phyloP scores from a whole-genome alignment of 768 basidiomycete species.

The Hydnum rufescens region DNA sequence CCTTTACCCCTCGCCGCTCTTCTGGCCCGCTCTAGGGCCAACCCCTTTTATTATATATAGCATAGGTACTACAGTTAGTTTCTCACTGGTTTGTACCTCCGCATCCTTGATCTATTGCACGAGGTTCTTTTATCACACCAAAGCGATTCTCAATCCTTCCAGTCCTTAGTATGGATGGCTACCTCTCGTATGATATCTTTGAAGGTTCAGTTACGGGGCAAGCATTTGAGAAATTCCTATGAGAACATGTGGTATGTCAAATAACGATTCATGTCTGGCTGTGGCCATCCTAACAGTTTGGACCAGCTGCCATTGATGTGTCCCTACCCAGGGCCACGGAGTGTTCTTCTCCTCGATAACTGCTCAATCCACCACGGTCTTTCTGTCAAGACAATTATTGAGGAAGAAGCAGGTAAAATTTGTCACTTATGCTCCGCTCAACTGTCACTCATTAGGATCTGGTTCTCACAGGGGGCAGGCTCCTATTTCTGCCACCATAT shows the following conservation, averaged over 20 bases:
- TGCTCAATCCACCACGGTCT: slow-evolving; percentile 3
- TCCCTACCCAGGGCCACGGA: slow-evolving; percentile 4
- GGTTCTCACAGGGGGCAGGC: slow-evolving; percentile 1
- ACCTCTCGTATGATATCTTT: slow-evolving; percentile 1
- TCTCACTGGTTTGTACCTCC: no score
- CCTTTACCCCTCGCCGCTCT: no score
- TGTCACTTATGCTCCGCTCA: background rate
- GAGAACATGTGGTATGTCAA: background rate
- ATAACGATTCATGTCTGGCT: background rate
- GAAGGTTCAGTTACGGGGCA: slow-evolving; percentile 3
- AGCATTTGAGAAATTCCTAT: slow-evolving; percentile 2
- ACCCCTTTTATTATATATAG: no score
- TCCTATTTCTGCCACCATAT: slow-evolving; percentile 9
- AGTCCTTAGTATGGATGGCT: slow-evolving; percentile 3
- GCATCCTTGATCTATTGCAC: no score
- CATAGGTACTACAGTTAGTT: no score
- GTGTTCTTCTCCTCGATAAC: slow-evolving; percentile 10
- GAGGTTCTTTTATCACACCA: background rate
- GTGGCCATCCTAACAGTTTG: background rate
- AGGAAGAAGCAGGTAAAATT: slow-evolving; percentile 2
- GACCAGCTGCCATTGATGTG: slow-evolving; percentile 2
- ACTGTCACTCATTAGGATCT: background rate
- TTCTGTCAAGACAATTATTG: slow-evolving; percentile 2
- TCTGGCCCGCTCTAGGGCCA: no score
- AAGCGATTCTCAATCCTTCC: slow-evolving; percentile 7